A percentile compares a stretch with the other conserved stretches of the same genome.
These are phyloP conservation scores for Cladosporium sp. DNA, from an alignment of 2,329 filamentous ascomycete species.

Conservation along the genomic window DNA sequence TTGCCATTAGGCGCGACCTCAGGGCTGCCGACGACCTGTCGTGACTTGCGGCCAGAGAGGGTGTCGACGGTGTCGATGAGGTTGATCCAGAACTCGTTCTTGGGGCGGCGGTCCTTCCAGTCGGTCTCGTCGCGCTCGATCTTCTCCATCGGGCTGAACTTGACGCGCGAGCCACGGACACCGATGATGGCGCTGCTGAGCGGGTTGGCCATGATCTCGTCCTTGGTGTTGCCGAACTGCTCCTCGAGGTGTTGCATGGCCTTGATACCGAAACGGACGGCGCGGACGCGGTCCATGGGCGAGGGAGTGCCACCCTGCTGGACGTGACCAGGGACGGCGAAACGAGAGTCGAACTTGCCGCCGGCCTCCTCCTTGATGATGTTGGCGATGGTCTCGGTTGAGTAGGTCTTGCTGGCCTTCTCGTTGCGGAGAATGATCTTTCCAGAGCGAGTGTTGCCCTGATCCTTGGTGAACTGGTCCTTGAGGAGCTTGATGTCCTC, in stretches of 20 bases:
- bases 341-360: slow-evolving; percentile 85
- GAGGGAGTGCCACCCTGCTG: slow-evolving; percentile 91
- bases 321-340: slow-evolving; percentile 88
- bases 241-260: slow-evolving; percentile 87
- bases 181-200: slow-evolving; percentile 80
- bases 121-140: slow-evolving; percentile 85
- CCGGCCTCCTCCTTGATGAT: slow-evolving; percentile 93
- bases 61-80: slow-evolving; percentile 81
- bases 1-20: slow-evolving; percentile 1
- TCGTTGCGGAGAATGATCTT: slow-evolving; percentile 97
- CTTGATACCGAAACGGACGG: slow-evolving; percentile 86
- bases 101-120: slow-evolving; percentile 85
- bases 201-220: slow-evolving; percentile 68
- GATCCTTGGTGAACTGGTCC: slow-evolving; percentile 77
- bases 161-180: slow-evolving; percentile 81
- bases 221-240: slow-evolving; percentile 62
- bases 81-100: slow-evolving; percentile 76
- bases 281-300: slow-evolving; percentile 91
- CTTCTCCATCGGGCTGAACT: slow-evolving; percentile 77
- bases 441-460: slow-evolving; percentile 82
- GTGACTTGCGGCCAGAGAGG: slow-evolving; percentile 61
- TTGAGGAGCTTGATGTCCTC: slow-evolving; percentile 86
- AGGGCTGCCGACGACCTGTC: neutral
- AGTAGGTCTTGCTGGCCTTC: slow-evolving; percentile 85
- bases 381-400: slow-evolving; percentile 85